These are phyloP conservation scores for Beta lomatogona DNA, from an alignment of 179 eudicot species.

Conservation along the genomic window DNA sequence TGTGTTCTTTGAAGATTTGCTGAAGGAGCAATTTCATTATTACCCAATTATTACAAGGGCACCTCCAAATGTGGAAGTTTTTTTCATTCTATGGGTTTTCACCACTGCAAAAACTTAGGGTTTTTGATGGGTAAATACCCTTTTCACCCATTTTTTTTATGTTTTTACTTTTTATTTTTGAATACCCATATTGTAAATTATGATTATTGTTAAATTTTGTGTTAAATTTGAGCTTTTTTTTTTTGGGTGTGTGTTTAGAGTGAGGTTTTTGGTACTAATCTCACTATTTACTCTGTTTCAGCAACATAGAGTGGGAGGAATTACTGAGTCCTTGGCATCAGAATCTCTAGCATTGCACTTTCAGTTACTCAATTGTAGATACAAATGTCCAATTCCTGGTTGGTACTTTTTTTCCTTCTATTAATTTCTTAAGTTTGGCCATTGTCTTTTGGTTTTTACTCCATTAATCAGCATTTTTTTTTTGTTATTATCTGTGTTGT, in stretches of 20 bases:
- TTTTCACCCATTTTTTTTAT: neutral
- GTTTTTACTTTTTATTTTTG: neutral
- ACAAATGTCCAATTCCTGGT: constrained; percentile 34
- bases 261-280: neutral
- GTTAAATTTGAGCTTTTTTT: neutral
- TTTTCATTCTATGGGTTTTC: constrained; percentile 9
- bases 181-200: neutral
- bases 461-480: neutral
- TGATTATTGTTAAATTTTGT: neutral
- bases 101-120: constrained; percentile 23
- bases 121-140: constrained; percentile 27
- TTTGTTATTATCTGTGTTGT: neutral
- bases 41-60: neutral
- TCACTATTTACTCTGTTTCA: constrained; percentile 27
- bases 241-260: neutral
- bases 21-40: constrained; percentile 2
- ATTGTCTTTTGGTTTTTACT: neutral
- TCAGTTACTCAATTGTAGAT: constrained; percentile 18
- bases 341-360: constrained; percentile 24
- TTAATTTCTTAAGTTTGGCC: neutral
- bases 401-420: constrained; percentile 25
- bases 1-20: constrained; percentile 13
- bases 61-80: constrained; percentile 8
- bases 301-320: constrained; percentile 24
- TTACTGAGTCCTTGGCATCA: constrained; percentile 19